Evolutionary conservation across 2,329 filamentous ascomycete species (phyloP).

Genomic region (Stemphylium lycopersici): DNA sequence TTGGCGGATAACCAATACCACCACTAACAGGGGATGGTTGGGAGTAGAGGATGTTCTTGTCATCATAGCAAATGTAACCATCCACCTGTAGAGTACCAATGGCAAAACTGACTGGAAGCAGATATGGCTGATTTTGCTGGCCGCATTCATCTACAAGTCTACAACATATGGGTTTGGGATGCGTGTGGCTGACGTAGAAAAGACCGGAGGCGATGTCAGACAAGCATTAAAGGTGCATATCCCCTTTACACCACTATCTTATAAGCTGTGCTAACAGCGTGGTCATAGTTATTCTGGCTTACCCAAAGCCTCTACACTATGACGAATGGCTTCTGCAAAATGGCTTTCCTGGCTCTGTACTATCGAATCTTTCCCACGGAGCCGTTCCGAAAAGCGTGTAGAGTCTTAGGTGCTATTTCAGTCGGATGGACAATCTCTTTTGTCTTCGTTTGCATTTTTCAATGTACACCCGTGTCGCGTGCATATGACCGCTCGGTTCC

Average conservation of each 20-base stretch:
- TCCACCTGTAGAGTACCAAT: neutral
- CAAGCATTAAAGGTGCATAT: slow-evolving; percentile 24
- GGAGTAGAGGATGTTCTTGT: slow-evolving; percentile 35
- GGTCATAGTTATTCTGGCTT: slow-evolving; percentile 29
- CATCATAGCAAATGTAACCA: slow-evolving; percentile 27
- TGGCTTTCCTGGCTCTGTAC: slow-evolving; percentile 33
- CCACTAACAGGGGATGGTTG: slow-evolving; percentile 32
- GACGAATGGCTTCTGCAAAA: slow-evolving; percentile 34
- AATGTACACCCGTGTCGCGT: slow-evolving; percentile 26
- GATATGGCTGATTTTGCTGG: slow-evolving; percentile 21
- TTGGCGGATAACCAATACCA: slow-evolving; percentile 23
- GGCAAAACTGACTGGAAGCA: slow-evolving; percentile 9
- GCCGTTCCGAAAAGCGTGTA: slow-evolving; percentile 24
- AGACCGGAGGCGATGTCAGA: slow-evolving; percentile 21
- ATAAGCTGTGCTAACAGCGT: neutral
- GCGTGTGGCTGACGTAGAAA: slow-evolving; percentile 22
- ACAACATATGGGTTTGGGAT: slow-evolving; percentile 33
- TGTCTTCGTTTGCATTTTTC: slow-evolving; percentile 27
- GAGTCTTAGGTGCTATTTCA: slow-evolving; percentile 21
- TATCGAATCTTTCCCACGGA: slow-evolving; percentile 31
- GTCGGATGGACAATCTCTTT: slow-evolving; percentile 25
- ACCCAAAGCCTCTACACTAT: slow-evolving; percentile 32
- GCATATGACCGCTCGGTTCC: slow-evolving; percentile 23
- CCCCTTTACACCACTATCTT: too few relatives aligned
- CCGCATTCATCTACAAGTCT: slow-evolving; percentile 17